Conservation (phyloP, 2,329 filamentous ascomycete species). For the Parasarocladium wereldwijsianum region DNA sequence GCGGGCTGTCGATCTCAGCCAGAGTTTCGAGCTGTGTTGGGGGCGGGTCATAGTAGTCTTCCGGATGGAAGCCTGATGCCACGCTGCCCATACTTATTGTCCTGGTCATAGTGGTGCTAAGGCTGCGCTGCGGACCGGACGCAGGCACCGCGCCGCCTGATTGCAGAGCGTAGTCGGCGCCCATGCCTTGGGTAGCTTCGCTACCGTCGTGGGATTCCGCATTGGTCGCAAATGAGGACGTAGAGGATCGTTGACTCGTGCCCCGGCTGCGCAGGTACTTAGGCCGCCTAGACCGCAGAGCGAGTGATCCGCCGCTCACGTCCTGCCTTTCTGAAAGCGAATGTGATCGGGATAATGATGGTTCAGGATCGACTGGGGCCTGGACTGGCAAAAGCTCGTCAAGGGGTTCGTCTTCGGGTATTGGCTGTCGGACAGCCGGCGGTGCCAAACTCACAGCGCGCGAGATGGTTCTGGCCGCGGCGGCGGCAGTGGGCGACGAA, state of each 20-base stretch:
- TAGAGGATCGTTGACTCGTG: constrained; percentile 43
- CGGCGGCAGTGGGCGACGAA: constrained; percentile 42
- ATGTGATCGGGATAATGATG: constrained; percentile 17
- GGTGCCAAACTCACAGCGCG: constrained; percentile 30
- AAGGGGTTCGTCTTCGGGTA: constrained; percentile 8
- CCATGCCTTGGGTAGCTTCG: constrained; percentile 52
- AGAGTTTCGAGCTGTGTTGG: constrained; percentile 32
- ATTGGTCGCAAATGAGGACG: constrained; percentile 42
- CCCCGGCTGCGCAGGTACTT: constrained; percentile 44
- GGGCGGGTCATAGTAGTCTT: constrained; percentile 35
- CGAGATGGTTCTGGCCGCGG: constrained; percentile 36
- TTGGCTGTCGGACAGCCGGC: not conserved
- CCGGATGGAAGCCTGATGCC: constrained; percentile 51
- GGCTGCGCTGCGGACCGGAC: constrained; percentile 26
- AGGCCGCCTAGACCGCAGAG: constrained; percentile 33
- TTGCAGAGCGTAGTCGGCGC: constrained; percentile 69
- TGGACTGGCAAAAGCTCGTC: no score
- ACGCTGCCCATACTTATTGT: constrained; percentile 83
- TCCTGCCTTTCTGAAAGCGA: constrained; percentile 20
- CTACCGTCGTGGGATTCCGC: constrained; percentile 46
- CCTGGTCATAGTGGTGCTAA: constrained; percentile 47
- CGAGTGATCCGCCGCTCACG: constrained; percentile 28
- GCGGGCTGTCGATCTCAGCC: constrained; percentile 30
- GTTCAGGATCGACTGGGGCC: no score
- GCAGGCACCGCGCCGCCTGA: constrained; percentile 61